Evolutionary conservation across 1,284 basidiomycete genomes (phyloP), one percentile per base, ranked within the genome.

Genomic region (Leucoagaricus sp.): DNA sequence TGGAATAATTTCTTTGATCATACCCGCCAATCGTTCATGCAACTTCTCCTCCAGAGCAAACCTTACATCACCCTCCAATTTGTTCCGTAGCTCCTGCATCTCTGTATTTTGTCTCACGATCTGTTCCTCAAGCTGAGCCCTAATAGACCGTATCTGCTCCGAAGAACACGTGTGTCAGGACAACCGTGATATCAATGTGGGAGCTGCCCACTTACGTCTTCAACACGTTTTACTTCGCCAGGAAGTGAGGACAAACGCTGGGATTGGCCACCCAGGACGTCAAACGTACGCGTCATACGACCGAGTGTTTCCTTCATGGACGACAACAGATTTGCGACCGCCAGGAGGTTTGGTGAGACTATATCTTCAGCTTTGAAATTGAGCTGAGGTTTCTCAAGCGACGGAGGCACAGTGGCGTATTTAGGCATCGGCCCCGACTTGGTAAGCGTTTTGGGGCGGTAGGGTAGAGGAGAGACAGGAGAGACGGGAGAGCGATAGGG

Each of bases 11-110:
- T 68, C 68, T 40, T 68, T 63, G 28, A 84, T 72, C 26, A 70
- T 64, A 19, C 68, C 70, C 42, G 68, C 66, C 4, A 82, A 66
- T 31, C 76, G 71, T 2, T 63, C 61, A 59, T 73, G 70, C 23
- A 83, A 64, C 17, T 67, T 65, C 7, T 72, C 67, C 23, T 75
- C 68, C 17, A 82, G 63, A 8, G 72, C 69, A 6, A 70, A 67
- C 53, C 75, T 74, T 23, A 82, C 69, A 34, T 74, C 69, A 3
- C 68, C 64, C 36, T 74, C 66, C 13, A 83, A 65, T 0, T 69
- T 51, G 12, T 45, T 48, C 51, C 74, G 69, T 17, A 79, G 60
- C 8, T 68, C 64, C 19, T 72, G 63, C 56, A 80, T 70, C 23
- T 71, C 68, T 4, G 65, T 59, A 46, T 75, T 74, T 50, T 83